Percentiles rank a stretch among this genome's conserved stretches.
phyloP scores from a whole-genome alignment of 2,329 filamentous ascomycete genomes.

The Pseudohalonectria lignicola region DNA sequence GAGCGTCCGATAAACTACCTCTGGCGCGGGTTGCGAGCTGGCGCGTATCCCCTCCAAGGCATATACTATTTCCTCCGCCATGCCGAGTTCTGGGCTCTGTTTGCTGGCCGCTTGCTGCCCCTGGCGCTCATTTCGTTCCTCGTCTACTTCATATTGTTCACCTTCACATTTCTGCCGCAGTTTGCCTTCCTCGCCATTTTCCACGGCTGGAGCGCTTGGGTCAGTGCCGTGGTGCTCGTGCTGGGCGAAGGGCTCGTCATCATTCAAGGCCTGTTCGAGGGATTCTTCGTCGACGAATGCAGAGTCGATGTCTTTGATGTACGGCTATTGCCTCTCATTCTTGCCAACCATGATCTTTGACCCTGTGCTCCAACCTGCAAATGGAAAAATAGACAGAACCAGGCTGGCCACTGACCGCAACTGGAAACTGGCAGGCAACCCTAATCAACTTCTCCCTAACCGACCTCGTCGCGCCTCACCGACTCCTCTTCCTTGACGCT shows the following conservation, averaged over 20 bases:
- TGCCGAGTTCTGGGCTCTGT: constrained; percentile 72
- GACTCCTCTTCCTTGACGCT: constrained; percentile 55
- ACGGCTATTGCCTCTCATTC: no score
- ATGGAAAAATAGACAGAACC: neutral
- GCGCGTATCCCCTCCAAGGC: constrained; percentile 53
- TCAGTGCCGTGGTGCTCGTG: constrained; percentile 78
- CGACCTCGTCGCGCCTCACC: constrained; percentile 55
- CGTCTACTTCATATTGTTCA: constrained; percentile 76
- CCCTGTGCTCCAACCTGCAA: neutral
- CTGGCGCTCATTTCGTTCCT: constrained; percentile 71
- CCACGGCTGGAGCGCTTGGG: constrained; percentile 77
- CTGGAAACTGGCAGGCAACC: no score
- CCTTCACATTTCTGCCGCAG: constrained; percentile 81
- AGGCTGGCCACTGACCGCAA: constrained; percentile 11
- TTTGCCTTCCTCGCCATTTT: constrained; percentile 84
- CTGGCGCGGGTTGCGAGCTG: constrained; percentile 31
- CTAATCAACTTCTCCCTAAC: constrained; percentile 64
- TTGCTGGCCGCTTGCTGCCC: constrained; percentile 67
- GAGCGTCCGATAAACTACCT: constrained; percentile 32
- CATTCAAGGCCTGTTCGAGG: constrained; percentile 60
- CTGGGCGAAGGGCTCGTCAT: constrained; percentile 73
- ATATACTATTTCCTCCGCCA: constrained; percentile 73
- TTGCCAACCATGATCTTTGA: neutral
- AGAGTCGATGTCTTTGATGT: constrained; percentile 79
- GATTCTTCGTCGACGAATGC: constrained; percentile 71